Evolutionary conservation across 306 rosid genomes (phyloP), one percentile per base, ranked within the genome.

Genomic region (Castanopsis chinensis): DNA sequence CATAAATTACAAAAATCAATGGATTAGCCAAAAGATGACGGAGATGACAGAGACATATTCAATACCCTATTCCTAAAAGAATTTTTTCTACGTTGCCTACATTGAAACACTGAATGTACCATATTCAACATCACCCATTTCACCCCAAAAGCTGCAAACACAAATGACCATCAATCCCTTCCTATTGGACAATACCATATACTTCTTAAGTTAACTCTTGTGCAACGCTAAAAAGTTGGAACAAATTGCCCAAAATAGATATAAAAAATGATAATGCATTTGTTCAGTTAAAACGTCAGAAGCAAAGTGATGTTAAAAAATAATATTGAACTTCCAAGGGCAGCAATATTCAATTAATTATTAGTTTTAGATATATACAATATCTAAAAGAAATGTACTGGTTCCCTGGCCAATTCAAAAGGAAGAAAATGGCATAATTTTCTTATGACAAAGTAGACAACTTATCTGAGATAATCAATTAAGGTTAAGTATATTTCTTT

Each of bases 141-240:
- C n/a, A n/a, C n/a, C n/a, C n/a, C n/a, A n/a, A n/a, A n/a, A n/a
- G n/a, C n/a, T n/a, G n/a, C n/a, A n/a, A n/a, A n/a, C n/a, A n/a
- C n/a, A n/a, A n/a, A n/a, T n/a, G n/a, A n/a, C n/a, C n/a, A n/a
- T n/a, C n/a, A n/a, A n/a, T n/a, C n/a, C n/a, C n/a, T n/a, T n/a
- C n/a, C n/a, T n/a, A n/a, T n/a, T n/a, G n/a, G n/a, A n/a, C n/a
- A n/a, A 88, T 21, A 63, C 30, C 60, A 79, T 69, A 79, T 78
- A 85, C 51, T 69, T 57, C 76, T 27, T 64, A 72, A 63, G 80
- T 73, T 49, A 63, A 45, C 53, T 76, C 14, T 25, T 37, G 49
- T 61, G 79, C 20, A 32, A 28, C 59, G 17, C 41, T 30, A 17
- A 30, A 4, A 55, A 23, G 37, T 79, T 74, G 78, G 77, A 37